Evolutionary conservation across 2,329 filamentous ascomycete genomes (phyloP), one percentile per base, ranked within the genome.

Genomic region (Emmonsia crescens): DNA sequence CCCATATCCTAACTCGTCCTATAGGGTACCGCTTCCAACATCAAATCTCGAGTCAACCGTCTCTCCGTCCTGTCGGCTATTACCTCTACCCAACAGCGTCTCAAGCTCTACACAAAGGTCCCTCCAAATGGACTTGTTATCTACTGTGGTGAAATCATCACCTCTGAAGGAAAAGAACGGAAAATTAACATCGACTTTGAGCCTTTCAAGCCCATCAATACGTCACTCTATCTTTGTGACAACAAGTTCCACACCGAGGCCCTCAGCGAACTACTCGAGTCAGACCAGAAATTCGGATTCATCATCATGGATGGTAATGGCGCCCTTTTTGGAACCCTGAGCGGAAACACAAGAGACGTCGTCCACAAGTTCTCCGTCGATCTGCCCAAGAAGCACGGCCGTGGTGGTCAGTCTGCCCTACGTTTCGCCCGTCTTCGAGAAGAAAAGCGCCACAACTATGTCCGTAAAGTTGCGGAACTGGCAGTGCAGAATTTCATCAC

Each of bases 141-240:
- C 69, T 99, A 99, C 84, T 99, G 94, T 77, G 94, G 94, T 87
- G 94, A 99, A 96, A 97, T 99, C 76, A 88, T 99, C 82, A 99
- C 94, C 61, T 88, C 87, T 36, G 94, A 99, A 82, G 94, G 94
- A 78, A 99, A 99, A 79, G 94, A 99, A 80, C 85, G 94, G 74
- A 99, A 96, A 83, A 95, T 99, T 82, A 99, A 99, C 79, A 99
- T 99, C 76, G 95, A 99, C 75, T 99, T 99, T 76, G 94, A 99
- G 79, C 94, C 94, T 38, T 99, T 99, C 84, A 99, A 99, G 83
- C 94, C 94, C 64, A 99, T 99, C 85, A 99, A 99, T 79, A 99
- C 94, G 42, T 99, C 95, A 52, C 85, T 99, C 55, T 99, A 99
- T 77, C 89, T 99, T 64, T 99, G 94, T 80, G 94, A 99, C 85